A percentile compares a stretch with the other conserved stretches of the same genome.
These are phyloP conservation scores for Jimgerdemannia flammicorona DNA, from an alignment of 192 early-diverging fungal species.

Conservation along the genomic window DNA sequence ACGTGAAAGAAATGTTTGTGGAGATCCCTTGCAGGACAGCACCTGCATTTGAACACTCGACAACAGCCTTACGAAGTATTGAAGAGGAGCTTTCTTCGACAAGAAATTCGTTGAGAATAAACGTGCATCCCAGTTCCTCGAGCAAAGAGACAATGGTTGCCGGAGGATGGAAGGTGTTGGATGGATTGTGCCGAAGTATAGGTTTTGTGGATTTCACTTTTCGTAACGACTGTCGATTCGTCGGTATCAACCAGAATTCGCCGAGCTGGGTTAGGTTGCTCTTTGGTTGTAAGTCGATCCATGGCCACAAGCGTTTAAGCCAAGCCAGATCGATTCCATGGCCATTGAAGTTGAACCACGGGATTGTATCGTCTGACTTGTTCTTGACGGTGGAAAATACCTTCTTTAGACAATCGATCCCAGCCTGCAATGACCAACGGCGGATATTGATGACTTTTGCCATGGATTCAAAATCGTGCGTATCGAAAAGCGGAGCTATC, in stretches of 20 bases:
- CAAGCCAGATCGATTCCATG: background rate
- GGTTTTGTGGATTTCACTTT: background rate
- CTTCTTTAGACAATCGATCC: too few species aligned
- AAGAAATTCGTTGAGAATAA: background rate
- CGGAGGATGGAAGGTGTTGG: background rate
- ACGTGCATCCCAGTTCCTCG: background rate
- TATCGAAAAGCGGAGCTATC: too few species aligned
- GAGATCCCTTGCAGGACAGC: background rate
- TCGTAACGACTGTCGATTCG: background rate
- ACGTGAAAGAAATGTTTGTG: background rate
- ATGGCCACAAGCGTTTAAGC: background rate
- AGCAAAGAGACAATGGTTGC: background rate
- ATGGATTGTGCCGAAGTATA: background rate
- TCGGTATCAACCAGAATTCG: background rate
- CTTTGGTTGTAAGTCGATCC: background rate
- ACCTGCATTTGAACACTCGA: background rate
- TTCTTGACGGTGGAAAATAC: too few species aligned
- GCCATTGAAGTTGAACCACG: background rate
- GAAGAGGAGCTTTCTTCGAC: background rate
- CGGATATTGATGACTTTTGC: too few species aligned
- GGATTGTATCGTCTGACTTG: too few species aligned
- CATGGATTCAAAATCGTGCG: too few species aligned
- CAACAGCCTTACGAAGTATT: background rate
- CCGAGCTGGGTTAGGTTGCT: background rate
- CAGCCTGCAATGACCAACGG: too few species aligned